Percentiles rank a stretch among this genome's conserved stretches.
phyloP scores from a whole-genome alignment of 257 asterid genomes.

The Apocynum venetum region DNA sequence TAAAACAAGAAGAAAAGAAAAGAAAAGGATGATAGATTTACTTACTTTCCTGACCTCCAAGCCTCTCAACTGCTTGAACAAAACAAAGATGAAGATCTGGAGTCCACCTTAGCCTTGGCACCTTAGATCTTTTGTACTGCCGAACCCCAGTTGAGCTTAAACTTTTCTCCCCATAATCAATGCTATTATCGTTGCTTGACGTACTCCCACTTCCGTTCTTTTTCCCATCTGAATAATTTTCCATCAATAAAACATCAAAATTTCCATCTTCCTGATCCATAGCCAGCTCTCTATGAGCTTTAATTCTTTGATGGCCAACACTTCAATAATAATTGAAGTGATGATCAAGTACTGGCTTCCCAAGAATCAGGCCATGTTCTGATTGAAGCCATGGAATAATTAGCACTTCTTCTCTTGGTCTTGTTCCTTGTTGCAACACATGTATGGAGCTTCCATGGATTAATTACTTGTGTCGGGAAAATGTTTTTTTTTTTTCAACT shows the following conservation, averaged over 20 bases:
- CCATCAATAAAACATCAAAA: neutral
- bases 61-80: constrained; percentile 28
- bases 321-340: neutral
- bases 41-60: constrained; percentile 38
- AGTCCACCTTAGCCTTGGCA: constrained; percentile 36
- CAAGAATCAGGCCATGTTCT: neutral
- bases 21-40: no score
- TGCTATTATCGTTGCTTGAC: constrained; percentile 14
- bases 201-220: constrained; percentile 17
- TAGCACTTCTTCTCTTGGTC: no score
- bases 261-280: constrained; percentile 18
- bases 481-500: constrained; percentile 12
- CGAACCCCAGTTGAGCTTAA: constrained; percentile 17
- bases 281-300: neutral
- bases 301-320: neutral
- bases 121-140: constrained; percentile 33
- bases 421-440: neutral
- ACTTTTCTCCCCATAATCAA: constrained; percentile 16
- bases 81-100: constrained; percentile 35
- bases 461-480: neutral
- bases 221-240: neutral
- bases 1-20: neutral
- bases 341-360: neutral
- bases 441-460: neutral
- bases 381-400: neutral